Evolutionary conservation across 805 yeast genomes (phyloP).

Genomic region (Schizosaccharomyces lindneri): DNA sequence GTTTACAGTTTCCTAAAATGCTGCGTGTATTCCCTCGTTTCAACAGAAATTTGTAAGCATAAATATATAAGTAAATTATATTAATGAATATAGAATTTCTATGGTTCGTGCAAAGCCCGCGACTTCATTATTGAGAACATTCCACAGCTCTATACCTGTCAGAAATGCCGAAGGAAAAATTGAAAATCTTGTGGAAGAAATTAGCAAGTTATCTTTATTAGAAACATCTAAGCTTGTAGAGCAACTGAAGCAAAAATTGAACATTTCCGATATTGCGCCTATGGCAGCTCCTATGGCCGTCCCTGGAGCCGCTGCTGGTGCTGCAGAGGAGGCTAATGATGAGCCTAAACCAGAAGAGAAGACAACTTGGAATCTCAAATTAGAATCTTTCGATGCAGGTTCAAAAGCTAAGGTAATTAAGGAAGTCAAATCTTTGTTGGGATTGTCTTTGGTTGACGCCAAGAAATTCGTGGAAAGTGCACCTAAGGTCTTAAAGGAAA

Average conservation of each 20-base stretch:
- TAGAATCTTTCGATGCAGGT: conserved; percentile 83
- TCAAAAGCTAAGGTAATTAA: conserved; percentile 92
- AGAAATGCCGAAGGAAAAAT: conserved; percentile 42
- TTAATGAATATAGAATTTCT: too few relatives aligned
- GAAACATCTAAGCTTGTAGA: conserved; percentile 75
- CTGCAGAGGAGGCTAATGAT: conserved; percentile 49
- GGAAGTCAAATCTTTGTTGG: conserved; percentile 80
- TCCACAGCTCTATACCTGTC: neutral
- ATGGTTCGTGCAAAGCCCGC: too few relatives aligned
- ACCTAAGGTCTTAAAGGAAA: conserved; percentile 86
- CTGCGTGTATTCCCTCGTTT: neutral
- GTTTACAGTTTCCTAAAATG: neutral
- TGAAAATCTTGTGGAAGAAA: conserved; percentile 64
- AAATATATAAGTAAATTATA: too few relatives aligned
- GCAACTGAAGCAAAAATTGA: conserved; percentile 27
- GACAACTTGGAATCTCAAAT: conserved; percentile 74
- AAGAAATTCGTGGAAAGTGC: conserved; percentile 96
- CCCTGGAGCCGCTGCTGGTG: conserved; percentile 39
- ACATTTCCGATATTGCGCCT: conserved; percentile 80
- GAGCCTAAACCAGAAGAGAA: conserved; percentile 60
- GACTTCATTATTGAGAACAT: neutral
- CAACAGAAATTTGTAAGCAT: neutral
- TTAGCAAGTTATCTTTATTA: conserved; percentile 67
- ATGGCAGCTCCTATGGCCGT: conserved; percentile 44
- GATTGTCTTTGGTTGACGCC: conserved; percentile 82